phyloP scores from a whole-genome alignment of 73 alveolate genomes.

The Uronychia binucleata region DNA sequence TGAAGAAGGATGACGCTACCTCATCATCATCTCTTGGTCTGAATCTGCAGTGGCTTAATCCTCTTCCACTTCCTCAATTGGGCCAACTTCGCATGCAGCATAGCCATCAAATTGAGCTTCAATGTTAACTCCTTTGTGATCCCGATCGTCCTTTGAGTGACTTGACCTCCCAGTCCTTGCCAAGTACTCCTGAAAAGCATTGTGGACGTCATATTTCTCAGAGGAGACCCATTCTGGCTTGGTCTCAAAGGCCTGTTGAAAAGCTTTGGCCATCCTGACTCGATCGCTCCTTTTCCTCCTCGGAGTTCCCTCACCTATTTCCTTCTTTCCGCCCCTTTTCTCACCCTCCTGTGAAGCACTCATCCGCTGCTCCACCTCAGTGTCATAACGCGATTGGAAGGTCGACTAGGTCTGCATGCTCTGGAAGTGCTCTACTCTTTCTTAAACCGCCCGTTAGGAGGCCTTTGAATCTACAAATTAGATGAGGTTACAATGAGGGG shows the following conservation, averaged over 20 bases:
- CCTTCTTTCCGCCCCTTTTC: neutral
- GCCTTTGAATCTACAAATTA: no score
- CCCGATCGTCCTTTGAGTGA: neutral
- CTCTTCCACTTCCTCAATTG: neutral
- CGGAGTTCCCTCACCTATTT: neutral
- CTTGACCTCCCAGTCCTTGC: neutral
- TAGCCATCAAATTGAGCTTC: neutral
- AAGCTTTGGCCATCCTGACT: neutral
- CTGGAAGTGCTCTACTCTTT: neutral
- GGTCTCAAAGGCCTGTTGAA: neutral
- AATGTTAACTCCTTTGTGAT: neutral
- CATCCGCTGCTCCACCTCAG: neutral
- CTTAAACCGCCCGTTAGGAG: no score
- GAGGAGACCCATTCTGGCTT: neutral
- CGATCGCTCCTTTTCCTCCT: neutral
- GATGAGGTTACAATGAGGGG: neutral
- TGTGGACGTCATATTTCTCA: neutral
- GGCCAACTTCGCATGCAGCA: neutral
- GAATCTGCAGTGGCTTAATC: neutral
- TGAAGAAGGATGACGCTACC: neutral
- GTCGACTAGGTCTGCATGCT: neutral
- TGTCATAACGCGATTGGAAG: no score
- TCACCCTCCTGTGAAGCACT: neutral
- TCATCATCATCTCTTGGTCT: neutral
- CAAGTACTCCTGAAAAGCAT: neutral